Evolutionary conservation across 352 stramenopile genomes (phyloP).

Genomic region (Phytophthora kernoviae): DNA sequence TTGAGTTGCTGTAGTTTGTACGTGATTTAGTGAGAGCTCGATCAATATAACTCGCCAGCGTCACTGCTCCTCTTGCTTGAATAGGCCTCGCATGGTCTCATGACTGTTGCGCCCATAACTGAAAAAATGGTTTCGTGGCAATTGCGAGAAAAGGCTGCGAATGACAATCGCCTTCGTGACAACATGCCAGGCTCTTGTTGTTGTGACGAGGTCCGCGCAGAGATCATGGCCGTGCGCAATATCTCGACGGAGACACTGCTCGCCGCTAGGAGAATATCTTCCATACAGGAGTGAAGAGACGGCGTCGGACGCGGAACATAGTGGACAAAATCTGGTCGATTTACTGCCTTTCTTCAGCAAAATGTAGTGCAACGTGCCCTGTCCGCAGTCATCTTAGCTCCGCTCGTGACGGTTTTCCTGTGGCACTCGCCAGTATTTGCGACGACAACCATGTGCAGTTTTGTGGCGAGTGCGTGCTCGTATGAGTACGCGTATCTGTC

Average conservation of each 20-base stretch:
- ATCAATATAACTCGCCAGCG: too few relatives aligned
- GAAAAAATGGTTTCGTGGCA: too few relatives aligned
- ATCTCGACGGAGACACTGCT: conserved; percentile 15
- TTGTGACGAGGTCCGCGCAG: too few relatives aligned
- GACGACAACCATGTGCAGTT: conserved; percentile 63
- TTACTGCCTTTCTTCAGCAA: conserved; percentile 19
- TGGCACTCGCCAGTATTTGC: conserved; percentile 67
- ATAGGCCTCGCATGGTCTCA: too few relatives aligned
- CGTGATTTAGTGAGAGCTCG: too few relatives aligned
- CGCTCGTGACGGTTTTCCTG: conserved; percentile 66
- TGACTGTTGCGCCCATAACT: too few relatives aligned
- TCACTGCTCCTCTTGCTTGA: too few relatives aligned
- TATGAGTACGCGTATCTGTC: conserved; percentile 78
- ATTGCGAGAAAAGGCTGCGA: too few relatives aligned
- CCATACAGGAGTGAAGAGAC: not conserved
- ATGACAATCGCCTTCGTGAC: too few relatives aligned
- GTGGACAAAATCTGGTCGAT: not conserved
- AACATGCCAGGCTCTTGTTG: too few relatives aligned
- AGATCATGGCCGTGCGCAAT: not conserved
- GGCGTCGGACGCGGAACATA: not conserved
- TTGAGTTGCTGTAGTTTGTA: too few relatives aligned
- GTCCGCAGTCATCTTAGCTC: conserved; percentile 58
- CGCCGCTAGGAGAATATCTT: conserved; percentile 18
- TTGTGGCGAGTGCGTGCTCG: conserved; percentile 55
- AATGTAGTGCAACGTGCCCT: conserved; percentile 68